Evolutionary conservation across 495 filamentous ascomycete genomes (phyloP), one percentile per base, ranked within the genome.

Genomic region (Venustampulla echinocandica): DNA sequence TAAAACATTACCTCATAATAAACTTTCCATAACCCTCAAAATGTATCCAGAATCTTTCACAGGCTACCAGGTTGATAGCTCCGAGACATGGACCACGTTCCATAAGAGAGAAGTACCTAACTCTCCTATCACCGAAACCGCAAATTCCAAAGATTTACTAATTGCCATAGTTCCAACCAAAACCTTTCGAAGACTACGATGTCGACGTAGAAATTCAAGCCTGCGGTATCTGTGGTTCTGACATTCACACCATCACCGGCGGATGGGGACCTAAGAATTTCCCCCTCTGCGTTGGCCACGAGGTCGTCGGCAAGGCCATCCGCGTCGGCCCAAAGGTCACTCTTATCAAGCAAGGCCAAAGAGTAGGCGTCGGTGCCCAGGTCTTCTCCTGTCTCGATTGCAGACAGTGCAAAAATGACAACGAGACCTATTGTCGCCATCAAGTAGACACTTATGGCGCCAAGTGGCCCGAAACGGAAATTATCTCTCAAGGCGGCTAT

Each of bases 171-270:
- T 41, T 41, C 21, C 18, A 41, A 14, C 69, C 72, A 13, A 74
- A 75, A 59, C 72, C 73, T 2, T 76, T 76, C 39, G 69, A 69
- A 40, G 68, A 71, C 52, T 67, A 77, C 49, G 71, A 74, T 46
- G 69, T 76, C 34, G 70, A 74, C 46, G 59, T 76, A 56, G 67
- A 70, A 60, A 65, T 71, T 35, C 61, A 69, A 32, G 38, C 58
- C 54, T 77, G 74, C 49, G 75, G 75, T 22, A 66, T 77, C 37
- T 79, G 75, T 56, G 65, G 67, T 14, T 73, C 68, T 42, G 72
- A 79, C 46, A 47, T 73, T 10, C 72, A 75, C 59, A 76, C 72
- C 50, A 64, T 75, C 53, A 70, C 47, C 38, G 69, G 69, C 42
- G 72, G 70, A 18, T 76, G 72, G 72, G 70, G 70, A 35, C 56